These are phyloP conservation scores for Otatea glauca DNA, from an alignment of 176 grass and related monocot species.

Conservation along the genomic window DNA sequence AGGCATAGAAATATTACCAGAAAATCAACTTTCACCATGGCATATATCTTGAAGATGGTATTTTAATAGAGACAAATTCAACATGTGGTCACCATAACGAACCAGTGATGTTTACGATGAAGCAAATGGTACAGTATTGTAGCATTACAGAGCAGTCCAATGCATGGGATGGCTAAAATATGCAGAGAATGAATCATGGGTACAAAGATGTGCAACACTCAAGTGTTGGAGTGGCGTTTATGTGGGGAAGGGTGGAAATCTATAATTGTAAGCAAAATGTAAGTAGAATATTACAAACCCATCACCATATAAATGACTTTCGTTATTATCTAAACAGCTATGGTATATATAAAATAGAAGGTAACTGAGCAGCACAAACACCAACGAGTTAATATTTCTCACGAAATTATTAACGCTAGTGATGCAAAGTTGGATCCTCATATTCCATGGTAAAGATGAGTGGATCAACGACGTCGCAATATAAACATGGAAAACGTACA, in stretches of 20 bases:
- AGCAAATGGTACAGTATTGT: not conserved
- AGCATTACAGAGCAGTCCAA: not conserved
- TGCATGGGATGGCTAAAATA: not conserved
- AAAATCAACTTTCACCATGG: not conserved
- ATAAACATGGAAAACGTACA: no score
- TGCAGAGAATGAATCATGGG: not conserved
- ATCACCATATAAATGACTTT: not conserved
- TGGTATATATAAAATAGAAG: not conserved
- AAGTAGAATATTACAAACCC: not conserved
- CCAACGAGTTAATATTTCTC: not conserved
- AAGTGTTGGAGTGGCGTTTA: not conserved
- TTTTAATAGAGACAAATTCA: not conserved
- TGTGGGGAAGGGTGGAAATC: not conserved
- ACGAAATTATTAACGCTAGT: not conserved
- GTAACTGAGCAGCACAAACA: not conserved
- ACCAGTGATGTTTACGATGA: slow-evolving; percentile 1
- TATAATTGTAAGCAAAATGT: not conserved
- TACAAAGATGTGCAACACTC: not conserved
- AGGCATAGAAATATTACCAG: slow-evolving; percentile 2
- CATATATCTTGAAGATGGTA: not conserved
- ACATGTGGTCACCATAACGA: not conserved
- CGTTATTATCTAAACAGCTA: not conserved
- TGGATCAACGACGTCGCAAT: no score
- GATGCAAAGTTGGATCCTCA: not conserved
- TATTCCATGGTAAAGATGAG: not conserved